Percentiles rank a stretch among this genome's conserved stretches.
phyloP scores from a whole-genome alignment of 2,329 filamentous ascomycete species.

The Allantophomopsis cytisporea region DNA sequence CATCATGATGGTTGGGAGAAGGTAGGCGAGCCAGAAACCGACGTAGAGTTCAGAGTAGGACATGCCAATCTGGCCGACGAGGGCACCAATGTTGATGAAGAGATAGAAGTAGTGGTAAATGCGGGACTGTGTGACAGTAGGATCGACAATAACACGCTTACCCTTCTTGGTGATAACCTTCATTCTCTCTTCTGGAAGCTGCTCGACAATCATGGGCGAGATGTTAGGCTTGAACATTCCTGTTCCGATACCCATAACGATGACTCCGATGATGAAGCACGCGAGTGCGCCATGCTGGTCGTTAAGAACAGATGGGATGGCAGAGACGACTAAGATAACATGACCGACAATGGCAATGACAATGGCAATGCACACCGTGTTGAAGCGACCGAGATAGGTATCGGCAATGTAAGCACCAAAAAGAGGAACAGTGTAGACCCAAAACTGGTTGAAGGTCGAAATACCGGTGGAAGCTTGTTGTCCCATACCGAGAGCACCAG shows the following conservation, averaged over 20 bases:
- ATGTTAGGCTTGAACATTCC: constrained; percentile 65
- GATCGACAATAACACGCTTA: constrained; percentile 46
- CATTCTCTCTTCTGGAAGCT: constrained; percentile 37
- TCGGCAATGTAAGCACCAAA: constrained; percentile 39
- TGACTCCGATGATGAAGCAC: constrained; percentile 45
- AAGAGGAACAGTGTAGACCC: constrained; percentile 26
- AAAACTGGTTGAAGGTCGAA: constrained; percentile 31
- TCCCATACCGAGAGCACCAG: constrained; percentile 27
- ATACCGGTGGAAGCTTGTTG: constrained; percentile 32
- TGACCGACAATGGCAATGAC: constrained; percentile 46
- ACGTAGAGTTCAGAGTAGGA: constrained; percentile 65
- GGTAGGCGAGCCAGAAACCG: constrained; percentile 61
- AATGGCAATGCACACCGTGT: constrained; percentile 33
- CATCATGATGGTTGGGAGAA: constrained; percentile 55
- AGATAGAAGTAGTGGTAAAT: constrained; percentile 62
- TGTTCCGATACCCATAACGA: constrained; percentile 54
- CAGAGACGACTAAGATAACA: constrained; percentile 48
- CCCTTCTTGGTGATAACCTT: constrained; percentile 35
- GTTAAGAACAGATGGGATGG: constrained; percentile 44
- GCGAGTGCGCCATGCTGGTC: constrained; percentile 36
- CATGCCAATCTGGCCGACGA: constrained; percentile 46
- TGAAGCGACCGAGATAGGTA: constrained; percentile 43
- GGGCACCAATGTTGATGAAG: constrained; percentile 53
- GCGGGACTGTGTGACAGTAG: constrained; percentile 38
- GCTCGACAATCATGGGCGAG: constrained; percentile 47